Conservation (phyloP, 495 filamentous ascomycete species). For the Penicillium fimorum region DNA sequence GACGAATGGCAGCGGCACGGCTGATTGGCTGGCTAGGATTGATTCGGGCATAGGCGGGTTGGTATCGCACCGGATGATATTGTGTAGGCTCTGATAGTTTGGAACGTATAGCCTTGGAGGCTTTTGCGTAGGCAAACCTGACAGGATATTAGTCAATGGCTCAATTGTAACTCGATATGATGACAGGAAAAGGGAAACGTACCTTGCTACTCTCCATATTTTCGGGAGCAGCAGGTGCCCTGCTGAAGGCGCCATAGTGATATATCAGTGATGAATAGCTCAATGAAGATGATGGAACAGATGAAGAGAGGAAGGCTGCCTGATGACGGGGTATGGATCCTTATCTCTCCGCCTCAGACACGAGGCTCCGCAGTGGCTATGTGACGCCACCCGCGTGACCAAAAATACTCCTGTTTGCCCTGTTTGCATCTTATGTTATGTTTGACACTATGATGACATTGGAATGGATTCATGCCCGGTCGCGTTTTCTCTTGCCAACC, state of each 20-base stretch:
- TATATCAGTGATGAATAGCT: slow-evolving; percentile 16
- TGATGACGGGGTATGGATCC: slow-evolving; percentile 29
- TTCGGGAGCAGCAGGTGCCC: slow-evolving; percentile 72
- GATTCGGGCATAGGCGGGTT: slow-evolving; percentile 53
- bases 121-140: slow-evolving; percentile 64
- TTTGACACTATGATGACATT: background rate
- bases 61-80: slow-evolving; percentile 39
- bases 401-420: slow-evolving; percentile 5
- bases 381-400: slow-evolving; percentile 35
- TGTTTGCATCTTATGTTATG: background rate
- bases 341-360: slow-evolving; percentile 23
- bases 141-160: slow-evolving; percentile 23
- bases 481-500: too few species aligned
- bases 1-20: slow-evolving; percentile 67
- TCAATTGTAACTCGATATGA: slow-evolving; percentile 6
- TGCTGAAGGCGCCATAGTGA: slow-evolving; percentile 63
- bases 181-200: slow-evolving; percentile 24
- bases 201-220: slow-evolving; percentile 65
- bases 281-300: slow-evolving; percentile 15
- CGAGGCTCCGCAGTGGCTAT: slow-evolving; percentile 28
- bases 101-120: slow-evolving; percentile 58
- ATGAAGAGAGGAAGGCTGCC: slow-evolving; percentile 26
- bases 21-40: slow-evolving; percentile 68
- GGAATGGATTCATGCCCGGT: background rate
- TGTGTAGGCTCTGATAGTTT: slow-evolving; percentile 57